These are phyloP conservation scores for Uncinocarpus reesii DNA, from an alignment of 2,329 filamentous ascomycete species.

Conservation along the genomic window DNA sequence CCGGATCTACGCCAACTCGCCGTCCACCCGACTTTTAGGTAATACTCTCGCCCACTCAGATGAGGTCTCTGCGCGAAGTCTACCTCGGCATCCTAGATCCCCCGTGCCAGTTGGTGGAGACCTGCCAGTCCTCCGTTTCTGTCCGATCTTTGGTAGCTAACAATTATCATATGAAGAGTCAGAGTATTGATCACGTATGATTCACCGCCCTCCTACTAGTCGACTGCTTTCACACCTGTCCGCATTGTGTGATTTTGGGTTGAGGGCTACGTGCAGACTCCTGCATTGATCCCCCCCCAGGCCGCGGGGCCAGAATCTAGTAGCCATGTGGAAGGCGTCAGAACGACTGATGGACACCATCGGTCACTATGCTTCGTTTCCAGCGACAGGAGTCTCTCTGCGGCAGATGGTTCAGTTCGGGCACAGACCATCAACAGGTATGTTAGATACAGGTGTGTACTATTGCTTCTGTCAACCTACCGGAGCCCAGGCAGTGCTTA, in stretches of 20 bases:
- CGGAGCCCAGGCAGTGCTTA: background rate
- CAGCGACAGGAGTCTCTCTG: slow-evolving; percentile 88
- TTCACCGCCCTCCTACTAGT: background rate
- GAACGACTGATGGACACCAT: slow-evolving; percentile 92
- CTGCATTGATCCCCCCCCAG: background rate
- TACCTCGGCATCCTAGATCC: slow-evolving; percentile 10
- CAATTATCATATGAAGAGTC: slow-evolving; percentile 9
- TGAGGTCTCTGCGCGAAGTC: background rate
- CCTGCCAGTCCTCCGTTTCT: slow-evolving; percentile 11
- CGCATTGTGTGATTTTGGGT: background rate
- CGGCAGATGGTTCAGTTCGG: slow-evolving; percentile 99
- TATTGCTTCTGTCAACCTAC: background rate
- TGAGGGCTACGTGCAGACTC: background rate
- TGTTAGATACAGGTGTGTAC: slow-evolving; percentile 22
- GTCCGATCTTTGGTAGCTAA: slow-evolving; percentile 7
- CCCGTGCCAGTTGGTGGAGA: background rate
- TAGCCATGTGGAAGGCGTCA: slow-evolving; percentile 79
- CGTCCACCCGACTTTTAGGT: slow-evolving; percentile 8
- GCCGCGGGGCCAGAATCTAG: slow-evolving; percentile 5
- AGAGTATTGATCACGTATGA: slow-evolving; percentile 1
- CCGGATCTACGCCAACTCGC: slow-evolving; percentile 2
- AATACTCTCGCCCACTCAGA: slow-evolving; percentile 3
- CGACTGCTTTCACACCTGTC: background rate
- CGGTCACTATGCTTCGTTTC: slow-evolving; percentile 93
- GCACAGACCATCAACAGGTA: slow-evolving; percentile 82